Evolutionary conservation across 2,329 filamentous ascomycete genomes (phyloP).

Genomic region (Xylaria sp.): DNA sequence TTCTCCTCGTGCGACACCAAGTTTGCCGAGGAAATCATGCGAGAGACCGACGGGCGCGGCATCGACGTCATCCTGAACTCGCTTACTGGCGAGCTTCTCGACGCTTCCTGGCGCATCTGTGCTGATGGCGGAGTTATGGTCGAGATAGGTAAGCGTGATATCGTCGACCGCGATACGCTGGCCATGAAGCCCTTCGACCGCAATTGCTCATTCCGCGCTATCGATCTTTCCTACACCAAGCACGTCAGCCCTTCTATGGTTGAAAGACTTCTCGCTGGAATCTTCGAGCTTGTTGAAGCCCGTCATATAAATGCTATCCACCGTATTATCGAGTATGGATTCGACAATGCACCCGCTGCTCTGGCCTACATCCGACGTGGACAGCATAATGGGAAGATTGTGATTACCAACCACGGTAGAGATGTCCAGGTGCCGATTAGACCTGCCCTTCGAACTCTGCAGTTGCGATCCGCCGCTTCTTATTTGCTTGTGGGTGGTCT

Average conservation of each 20-base stretch:
- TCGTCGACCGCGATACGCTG: slow-evolving; percentile 34
- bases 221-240: slow-evolving; percentile 34
- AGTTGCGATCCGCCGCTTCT: slow-evolving; percentile 41
- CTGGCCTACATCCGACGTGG: slow-evolving; percentile 50
- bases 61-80: slow-evolving; percentile 41
- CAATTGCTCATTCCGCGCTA: slow-evolving; percentile 38
- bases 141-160: slow-evolving; percentile 41
- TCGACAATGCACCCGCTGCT: slow-evolving; percentile 46
- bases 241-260: slow-evolving; percentile 12
- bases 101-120: slow-evolving; percentile 35
- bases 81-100: slow-evolving; percentile 37
- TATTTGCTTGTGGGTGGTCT: slow-evolving; percentile 55
- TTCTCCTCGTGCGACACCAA: slow-evolving; percentile 47
- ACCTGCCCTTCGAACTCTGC: slow-evolving; percentile 33
- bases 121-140: slow-evolving; percentile 41
- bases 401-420: slow-evolving; percentile 44
- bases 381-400: slow-evolving; percentile 54
- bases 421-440: slow-evolving; percentile 44
- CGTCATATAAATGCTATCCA: slow-evolving; percentile 47
- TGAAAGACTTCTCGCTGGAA: slow-evolving; percentile 20
- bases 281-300: slow-evolving; percentile 33
- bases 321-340: slow-evolving; percentile 46
- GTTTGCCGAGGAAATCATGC: slow-evolving; percentile 46
- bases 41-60: slow-evolving; percentile 45
- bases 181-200: slow-evolving; percentile 42